Evolutionary conservation across 2,329 filamentous ascomycete species (phyloP), one percentile per base, ranked within the genome.

Genomic region (Berkeleyomyces rouxiae): DNA sequence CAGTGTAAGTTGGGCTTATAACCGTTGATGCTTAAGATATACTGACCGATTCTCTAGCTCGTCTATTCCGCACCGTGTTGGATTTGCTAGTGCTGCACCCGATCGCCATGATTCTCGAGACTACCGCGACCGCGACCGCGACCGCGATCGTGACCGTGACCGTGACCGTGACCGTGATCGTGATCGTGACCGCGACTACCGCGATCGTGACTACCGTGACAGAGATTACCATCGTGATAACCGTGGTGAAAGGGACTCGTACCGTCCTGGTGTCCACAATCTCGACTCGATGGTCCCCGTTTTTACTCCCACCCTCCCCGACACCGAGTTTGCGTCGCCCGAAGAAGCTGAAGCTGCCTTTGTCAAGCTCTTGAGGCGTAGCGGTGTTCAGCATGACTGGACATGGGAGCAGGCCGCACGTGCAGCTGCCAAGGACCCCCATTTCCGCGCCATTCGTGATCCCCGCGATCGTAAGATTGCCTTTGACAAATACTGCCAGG

Each of bases 341-440:
- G 90, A 96, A 73, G 91, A 97, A 72, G 92, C 92, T 10, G 92
- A 97, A 72, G 86, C 87, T 58, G 92, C 92, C 2, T 99, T 97
- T 71, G 82, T 87, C 72, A 97, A 97, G 74, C 80, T 96, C 63
- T 81, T 99, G 55, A 88, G 86, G 67, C 86, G 90, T 66, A 84
- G 85, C 70, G 88, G 87, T 68, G 89, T 96, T 23, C 88, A 95
- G 71, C 83, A 90, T 3, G 90, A 96, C 70, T 97, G 90, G 87
- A 84, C 83, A 0, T 99, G 92, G 91, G 86, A 93, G 68, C 88
- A 96, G 72, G 84, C 90, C 1, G 85, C 99, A 76, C 86, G 87
- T 61, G 83, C 84, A 23, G 88, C 89, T 16, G 90, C 95, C 67
- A 92, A 88, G 70, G 93, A 99, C 67, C 84, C 90, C 55, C 90